Evolutionary conservation across 1,139 yeast genomes (phyloP).

Genomic region (Debaryomycetaceae sp.): DNA sequence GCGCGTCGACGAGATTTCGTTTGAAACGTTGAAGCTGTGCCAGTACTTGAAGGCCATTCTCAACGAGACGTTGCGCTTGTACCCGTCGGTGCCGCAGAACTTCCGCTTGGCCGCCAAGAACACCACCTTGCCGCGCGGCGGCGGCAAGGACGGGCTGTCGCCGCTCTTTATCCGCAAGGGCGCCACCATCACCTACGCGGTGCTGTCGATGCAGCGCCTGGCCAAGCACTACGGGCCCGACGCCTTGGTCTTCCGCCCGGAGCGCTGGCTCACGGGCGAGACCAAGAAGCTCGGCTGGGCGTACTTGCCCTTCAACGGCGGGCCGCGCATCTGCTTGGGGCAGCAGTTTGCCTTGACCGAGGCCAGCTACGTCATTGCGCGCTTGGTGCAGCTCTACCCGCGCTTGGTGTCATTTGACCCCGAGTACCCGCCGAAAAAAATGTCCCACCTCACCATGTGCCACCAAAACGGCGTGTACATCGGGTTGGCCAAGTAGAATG

Average conservation of each 20-base stretch:
- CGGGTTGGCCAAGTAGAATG: slow-evolving; percentile 8
- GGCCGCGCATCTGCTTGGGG: slow-evolving; percentile 58
- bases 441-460: slow-evolving; percentile 32
- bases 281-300: slow-evolving; percentile 44
- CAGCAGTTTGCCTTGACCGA: slow-evolving; percentile 59
- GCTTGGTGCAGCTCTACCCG: slow-evolving; percentile 34
- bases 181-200: slow-evolving; percentile 32
- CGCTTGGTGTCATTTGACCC: slow-evolving; percentile 12
- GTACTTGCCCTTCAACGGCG: slow-evolving; percentile 55
- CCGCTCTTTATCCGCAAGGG: slow-evolving; percentile 45
- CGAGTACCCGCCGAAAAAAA: slow-evolving; percentile 33
- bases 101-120: slow-evolving; percentile 39
- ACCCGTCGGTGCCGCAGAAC: slow-evolving; percentile 52
- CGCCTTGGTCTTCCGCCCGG: slow-evolving; percentile 41
- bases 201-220: slow-evolving; percentile 40
- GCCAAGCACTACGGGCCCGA: slow-evolving; percentile 42
- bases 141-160: slow-evolving; percentile 39
- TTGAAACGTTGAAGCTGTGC: slow-evolving; percentile 47
- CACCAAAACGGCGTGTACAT: slow-evolving; percentile 22
- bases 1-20: slow-evolving; percentile 24
- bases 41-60: slow-evolving; percentile 45
- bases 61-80: slow-evolving; percentile 47
- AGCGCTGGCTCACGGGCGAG: slow-evolving; percentile 42
- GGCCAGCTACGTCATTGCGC: slow-evolving; percentile 41
- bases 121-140: slow-evolving; percentile 52